Base-by-base conservation (phyloP, 331 rosid species). In the Quercus lobata region DNA sequence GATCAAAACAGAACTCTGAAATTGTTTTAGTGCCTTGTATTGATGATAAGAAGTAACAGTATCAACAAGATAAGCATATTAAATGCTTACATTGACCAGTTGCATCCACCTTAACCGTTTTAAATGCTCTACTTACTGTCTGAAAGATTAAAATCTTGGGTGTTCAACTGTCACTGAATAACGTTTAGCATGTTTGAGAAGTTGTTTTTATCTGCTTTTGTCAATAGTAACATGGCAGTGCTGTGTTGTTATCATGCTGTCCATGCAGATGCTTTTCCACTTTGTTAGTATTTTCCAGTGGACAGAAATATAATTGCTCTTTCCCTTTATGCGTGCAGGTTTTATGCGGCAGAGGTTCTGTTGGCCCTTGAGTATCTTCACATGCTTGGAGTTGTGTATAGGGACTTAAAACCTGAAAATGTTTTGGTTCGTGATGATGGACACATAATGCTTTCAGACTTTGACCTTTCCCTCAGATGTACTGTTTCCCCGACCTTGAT, bases 401-500 rank as follows among this genome's bases (percentile, higher is more conserved):
- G 99, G 81, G 99, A 96, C 94, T 88, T 96, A 29, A 96, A 96
- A 86, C 99, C 99, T 10, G 99, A 96, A 83, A 96, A 96, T 44
- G 98, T 96, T 37, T 88, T 96, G 88, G 99, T 96, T 44, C 97
- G 99, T 71, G 99, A 96, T 7, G 99, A 96, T 80, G 99, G 99
- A 72, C 99, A 96, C 90, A 96, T 96, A 83, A 96, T 96, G 99
- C 97, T 96, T 37, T 93, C 99, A 15, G 99, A 96, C 83, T 96
- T 96, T 52, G 99, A 96, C 85, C 99, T 96, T 74, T 93, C 98
- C 15, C 93, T 96, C 53, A 87, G 98, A 88, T 96, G 99, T 54
- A 76, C 97, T 15, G 94, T 93, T 77, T 90, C 96, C 1, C 98
- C 99, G 1, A 96, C 99, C 35, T 88, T 96, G 72, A 85, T 96